Conservation (phyloP, 805 yeast species). For the Grigorovia jiainica region DNA sequence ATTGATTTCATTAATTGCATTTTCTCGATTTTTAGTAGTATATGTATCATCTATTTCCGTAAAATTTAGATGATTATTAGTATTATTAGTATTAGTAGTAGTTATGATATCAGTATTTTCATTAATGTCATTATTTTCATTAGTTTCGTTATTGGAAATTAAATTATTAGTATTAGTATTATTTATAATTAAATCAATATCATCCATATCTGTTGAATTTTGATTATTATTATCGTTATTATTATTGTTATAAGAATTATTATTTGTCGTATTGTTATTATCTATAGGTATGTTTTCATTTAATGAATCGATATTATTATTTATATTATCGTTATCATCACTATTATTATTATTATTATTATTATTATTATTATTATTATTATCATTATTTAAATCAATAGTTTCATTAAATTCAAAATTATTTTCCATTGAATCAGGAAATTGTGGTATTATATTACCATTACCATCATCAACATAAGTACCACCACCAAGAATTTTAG, state of each 20-base stretch:
- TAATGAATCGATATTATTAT: background rate
- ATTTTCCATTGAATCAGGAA: constrained; percentile 4
- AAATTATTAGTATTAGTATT: background rate
- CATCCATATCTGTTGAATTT: no score
- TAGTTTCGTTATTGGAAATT: background rate
- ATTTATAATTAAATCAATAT: no score
- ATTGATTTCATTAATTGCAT: background rate
- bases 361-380: background rate
- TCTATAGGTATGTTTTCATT: background rate
- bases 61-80: background rate
- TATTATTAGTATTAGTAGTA: no score
- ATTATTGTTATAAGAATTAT: background rate
- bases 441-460: constrained; percentile 17
- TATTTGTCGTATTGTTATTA: no score
- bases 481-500: constrained; percentile 28
- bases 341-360: background rate
- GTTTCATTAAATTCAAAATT: constrained; percentile 1
- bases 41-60: background rate
- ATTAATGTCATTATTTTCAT: background rate
- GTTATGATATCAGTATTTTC: background rate
- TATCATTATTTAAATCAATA: background rate
- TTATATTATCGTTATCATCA: background rate
- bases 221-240: background rate
- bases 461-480: constrained; percentile 20
- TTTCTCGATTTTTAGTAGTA: background rate